Conservation (phyloP, 805 yeast genomes). For the Wickerhamiella sorbophila region DNA sequence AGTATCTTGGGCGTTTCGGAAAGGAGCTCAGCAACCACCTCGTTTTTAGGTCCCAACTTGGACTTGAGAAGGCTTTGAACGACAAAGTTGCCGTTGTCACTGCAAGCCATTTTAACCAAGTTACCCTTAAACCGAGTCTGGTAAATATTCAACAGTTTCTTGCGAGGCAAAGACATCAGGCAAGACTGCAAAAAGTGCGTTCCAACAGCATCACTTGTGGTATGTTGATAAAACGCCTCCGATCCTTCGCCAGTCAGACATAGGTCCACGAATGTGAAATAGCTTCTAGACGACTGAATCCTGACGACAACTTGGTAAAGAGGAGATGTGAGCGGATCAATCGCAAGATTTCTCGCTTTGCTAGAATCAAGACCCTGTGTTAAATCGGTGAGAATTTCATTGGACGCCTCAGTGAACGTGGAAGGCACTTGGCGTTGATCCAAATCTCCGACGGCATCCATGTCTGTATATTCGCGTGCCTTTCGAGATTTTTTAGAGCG, state of each 20-base stretch:
- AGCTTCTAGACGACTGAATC: conserved; percentile 3
- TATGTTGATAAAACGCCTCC: conserved; percentile 60
- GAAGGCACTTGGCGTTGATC: conserved; percentile 55
- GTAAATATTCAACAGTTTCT: conserved; percentile 58
- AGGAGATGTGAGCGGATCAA: conserved; percentile 75
- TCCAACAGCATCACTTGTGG: conserved; percentile 80
- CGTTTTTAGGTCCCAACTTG: conserved; percentile 9
- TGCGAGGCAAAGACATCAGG: conserved; percentile 49
- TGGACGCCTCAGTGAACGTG: conserved; percentile 35
- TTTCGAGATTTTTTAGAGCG: conserved; percentile 70
- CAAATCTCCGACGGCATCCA: conserved; percentile 35
- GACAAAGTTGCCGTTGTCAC: conserved; percentile 76
- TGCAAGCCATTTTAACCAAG: conserved; percentile 53
- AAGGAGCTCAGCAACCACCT: conserved; percentile 15
- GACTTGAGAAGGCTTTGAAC: conserved; percentile 48
- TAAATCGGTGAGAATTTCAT: conserved; percentile 22
- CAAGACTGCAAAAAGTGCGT: conserved; percentile 76
- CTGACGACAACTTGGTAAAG: conserved; percentile 32
- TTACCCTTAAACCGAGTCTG: conserved; percentile 59
- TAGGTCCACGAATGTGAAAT: conserved; percentile 32
- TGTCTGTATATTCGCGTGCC: conserved; percentile 53
- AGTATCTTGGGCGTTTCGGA: conserved; percentile 13
- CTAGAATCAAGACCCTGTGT: conserved; percentile 26
- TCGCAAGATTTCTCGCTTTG: conserved; percentile 55
- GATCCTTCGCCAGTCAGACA: conserved; percentile 32